These are phyloP conservation scores for Craspedostauros australis DNA, from an alignment of 108 stramenopile genomes.

Conservation along the genomic window DNA sequence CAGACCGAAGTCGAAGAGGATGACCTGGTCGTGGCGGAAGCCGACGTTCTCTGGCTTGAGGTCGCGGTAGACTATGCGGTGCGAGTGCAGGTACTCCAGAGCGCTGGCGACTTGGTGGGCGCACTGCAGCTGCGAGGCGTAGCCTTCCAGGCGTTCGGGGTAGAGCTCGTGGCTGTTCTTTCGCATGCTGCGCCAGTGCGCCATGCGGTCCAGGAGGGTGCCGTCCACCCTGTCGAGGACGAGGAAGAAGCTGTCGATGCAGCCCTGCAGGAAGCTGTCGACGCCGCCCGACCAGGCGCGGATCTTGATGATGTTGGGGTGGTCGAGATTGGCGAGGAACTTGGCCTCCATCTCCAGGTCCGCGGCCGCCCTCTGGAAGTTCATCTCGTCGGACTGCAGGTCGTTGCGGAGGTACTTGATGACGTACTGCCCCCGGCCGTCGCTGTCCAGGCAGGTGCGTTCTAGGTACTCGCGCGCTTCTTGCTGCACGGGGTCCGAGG, in stretches of 20 bases:
- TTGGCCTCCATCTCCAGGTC: slow-evolving; percentile 72
- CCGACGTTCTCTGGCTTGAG: slow-evolving; percentile 77
- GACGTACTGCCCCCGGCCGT: slow-evolving; percentile 30
- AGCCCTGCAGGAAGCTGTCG: slow-evolving; percentile 15
- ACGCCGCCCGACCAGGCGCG: slow-evolving; percentile 58
- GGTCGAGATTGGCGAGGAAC: slow-evolving; percentile 55
- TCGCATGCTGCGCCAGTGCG: slow-evolving; percentile 13
- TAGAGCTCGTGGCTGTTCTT: slow-evolving; percentile 6
- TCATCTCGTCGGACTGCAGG: slow-evolving; percentile 7
- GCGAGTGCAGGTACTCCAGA: slow-evolving; percentile 61
- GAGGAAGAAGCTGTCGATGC: slow-evolving; percentile 52
- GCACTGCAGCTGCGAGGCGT: slow-evolving; percentile 17
- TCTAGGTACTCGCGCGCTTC: slow-evolving; percentile 4
- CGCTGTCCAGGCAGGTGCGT: slow-evolving; percentile 9
- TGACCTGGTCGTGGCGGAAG: slow-evolving; percentile 44
- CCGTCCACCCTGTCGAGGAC: slow-evolving; percentile 59
- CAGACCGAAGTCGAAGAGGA: slow-evolving; percentile 82
- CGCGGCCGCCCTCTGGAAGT: slow-evolving; percentile 48
- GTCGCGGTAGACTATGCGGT: slow-evolving; percentile 66
- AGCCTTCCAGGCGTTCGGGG: slow-evolving; percentile 7
- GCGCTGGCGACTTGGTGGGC: slow-evolving; percentile 61
- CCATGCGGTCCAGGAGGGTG: slow-evolving; percentile 42
- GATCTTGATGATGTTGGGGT: slow-evolving; percentile 71
- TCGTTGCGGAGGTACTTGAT: slow-evolving; percentile 55
- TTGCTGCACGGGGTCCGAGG: slow-evolving; percentile 1